phyloP scores from a whole-genome alignment of 352 stramenopile genomes.

The Phytopythium sindhum region DNA sequence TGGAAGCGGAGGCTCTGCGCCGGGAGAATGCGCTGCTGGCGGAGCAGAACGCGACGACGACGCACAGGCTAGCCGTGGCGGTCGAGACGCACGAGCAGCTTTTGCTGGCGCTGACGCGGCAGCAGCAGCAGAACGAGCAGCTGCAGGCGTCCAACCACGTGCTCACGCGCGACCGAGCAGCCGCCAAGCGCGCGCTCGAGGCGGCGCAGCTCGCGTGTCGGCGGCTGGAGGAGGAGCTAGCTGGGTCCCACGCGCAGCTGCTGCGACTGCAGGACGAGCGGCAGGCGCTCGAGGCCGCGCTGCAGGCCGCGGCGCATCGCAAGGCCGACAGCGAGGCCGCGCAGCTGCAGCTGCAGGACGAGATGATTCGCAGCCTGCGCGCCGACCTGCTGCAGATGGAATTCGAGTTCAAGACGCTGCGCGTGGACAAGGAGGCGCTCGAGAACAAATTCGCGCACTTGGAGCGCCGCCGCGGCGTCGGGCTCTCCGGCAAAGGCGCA shows the following conservation, averaged over 20 bases:
- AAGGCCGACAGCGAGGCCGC: slow-evolving; percentile 24
- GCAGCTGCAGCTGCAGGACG: slow-evolving; percentile 39
- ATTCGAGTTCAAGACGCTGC: slow-evolving; percentile 58
- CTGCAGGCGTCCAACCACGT: slow-evolving; percentile 20
- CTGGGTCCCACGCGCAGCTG: slow-evolving; percentile 31
- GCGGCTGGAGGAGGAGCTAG: slow-evolving; percentile 48
- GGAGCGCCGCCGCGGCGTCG: slow-evolving; percentile 13
- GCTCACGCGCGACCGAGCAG: slow-evolving; percentile 26
- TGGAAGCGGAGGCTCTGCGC: slow-evolving; percentile 47
- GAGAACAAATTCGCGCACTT: slow-evolving; percentile 32
- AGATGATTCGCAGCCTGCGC: slow-evolving; percentile 48
- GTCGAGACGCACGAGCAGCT: slow-evolving; percentile 52
- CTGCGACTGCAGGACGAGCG: slow-evolving; percentile 46
- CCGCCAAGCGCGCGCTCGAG: slow-evolving; percentile 35
- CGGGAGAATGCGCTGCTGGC: slow-evolving; percentile 24
- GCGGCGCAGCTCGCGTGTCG: slow-evolving; percentile 46
- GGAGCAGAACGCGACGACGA: slow-evolving; percentile 13
- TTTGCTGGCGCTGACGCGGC: slow-evolving; percentile 31
- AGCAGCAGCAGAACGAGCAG: slow-evolving; percentile 37
- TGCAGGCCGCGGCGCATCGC: slow-evolving; percentile 18
- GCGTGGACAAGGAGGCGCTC: slow-evolving; percentile 34
- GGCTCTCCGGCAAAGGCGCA: background rate
- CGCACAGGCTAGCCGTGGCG: slow-evolving; percentile 15
- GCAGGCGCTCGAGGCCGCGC: slow-evolving; percentile 27
- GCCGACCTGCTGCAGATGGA: slow-evolving; percentile 62